Evolutionary conservation across 1,284 basidiomycete species (phyloP).

Genomic region (Peniophora sp.): DNA sequence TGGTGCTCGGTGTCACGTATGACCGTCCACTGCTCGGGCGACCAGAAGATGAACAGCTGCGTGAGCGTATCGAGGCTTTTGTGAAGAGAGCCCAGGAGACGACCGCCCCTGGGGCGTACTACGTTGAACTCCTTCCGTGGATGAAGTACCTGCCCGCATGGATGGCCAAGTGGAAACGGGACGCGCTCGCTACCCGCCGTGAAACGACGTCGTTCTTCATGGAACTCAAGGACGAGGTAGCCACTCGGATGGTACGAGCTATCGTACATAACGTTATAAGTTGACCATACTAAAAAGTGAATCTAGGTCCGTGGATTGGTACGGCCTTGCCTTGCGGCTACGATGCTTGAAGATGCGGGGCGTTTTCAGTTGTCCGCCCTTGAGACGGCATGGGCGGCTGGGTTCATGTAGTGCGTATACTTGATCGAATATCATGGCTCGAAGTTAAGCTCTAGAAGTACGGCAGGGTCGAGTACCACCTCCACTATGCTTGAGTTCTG

Average conservation of each 20-base stretch:
- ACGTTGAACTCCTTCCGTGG: conserved; percentile 12
- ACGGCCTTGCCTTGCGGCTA: background rate
- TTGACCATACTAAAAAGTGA: background rate
- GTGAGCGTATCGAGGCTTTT: conserved; percentile 8
- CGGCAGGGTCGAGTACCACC: conserved; percentile 3
- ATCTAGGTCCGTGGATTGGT: background rate
- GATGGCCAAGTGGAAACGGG: conserved; percentile 1
- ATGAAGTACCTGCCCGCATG: conserved; percentile 10
- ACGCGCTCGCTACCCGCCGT: background rate
- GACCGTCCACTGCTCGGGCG: conserved; percentile 7
- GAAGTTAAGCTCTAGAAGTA: background rate
- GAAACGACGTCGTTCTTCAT: background rate
- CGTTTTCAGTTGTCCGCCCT: background rate
- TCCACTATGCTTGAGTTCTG: conserved; percentile 1
- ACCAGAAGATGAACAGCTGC: conserved; percentile 6
- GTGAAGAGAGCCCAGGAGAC: conserved; percentile 8
- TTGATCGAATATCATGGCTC: background rate
- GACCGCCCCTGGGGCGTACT: conserved; percentile 10
- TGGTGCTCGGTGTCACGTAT: conserved; percentile 11
- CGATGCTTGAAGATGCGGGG: background rate
- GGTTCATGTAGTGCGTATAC: background rate
- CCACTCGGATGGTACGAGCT: background rate
- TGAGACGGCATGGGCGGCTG: background rate
- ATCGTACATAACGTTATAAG: too few relatives aligned
- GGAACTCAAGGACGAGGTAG: background rate